Base-by-base conservation (phyloP, 129 eudicot genomes). In the Escallonia herrerae region DNA sequence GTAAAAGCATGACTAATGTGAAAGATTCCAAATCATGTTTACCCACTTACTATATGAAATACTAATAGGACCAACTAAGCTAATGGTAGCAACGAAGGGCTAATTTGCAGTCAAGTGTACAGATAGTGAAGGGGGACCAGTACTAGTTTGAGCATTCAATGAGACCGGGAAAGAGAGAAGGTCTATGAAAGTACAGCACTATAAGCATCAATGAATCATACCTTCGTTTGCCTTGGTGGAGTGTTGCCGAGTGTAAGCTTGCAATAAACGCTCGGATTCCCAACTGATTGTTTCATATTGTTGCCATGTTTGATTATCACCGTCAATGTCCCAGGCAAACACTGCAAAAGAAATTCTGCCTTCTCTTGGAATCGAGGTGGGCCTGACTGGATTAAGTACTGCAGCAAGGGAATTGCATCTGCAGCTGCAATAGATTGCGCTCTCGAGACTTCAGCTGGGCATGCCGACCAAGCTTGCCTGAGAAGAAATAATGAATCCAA, bases 401-500 rank as follows among this genome's bases (percentile, higher is more conserved):
- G 99, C 83, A 94, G 69, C 77, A 94, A 76, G 3, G 97, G 97
- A 69, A 94, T 94, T 52, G 95, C 95, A 82, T 94, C 99, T 47
- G 99, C 95, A 64, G 99, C 99, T 76, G 99, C 99, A 59, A 80
- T 86, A 51, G 99, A 94, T 64, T 94, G 99, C 5, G 99, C 88
- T 64, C 99, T 79, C 15, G 99, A 94, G 62, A 89, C 97, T 70
- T 94, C 99, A 66, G 99, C 97, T 4, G 99, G 99, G 82, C 99
- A 94, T 10, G 99, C 99, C 0, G 99, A 73, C 99, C 99, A 94
- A 63, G 99, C 99, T 78, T 89, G 99, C 76, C 95, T 80, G 39
- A 94, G 89, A 75, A 94, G 87, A 86, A 87, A 86, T 40, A 94
- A 69, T 8, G 99, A 85, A 62, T 94, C 99, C 73, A 94, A 77